Evolutionary conservation across 225 moss, liverwort and hornwort species (phyloP).

Genomic region (Asterella californica): DNA sequence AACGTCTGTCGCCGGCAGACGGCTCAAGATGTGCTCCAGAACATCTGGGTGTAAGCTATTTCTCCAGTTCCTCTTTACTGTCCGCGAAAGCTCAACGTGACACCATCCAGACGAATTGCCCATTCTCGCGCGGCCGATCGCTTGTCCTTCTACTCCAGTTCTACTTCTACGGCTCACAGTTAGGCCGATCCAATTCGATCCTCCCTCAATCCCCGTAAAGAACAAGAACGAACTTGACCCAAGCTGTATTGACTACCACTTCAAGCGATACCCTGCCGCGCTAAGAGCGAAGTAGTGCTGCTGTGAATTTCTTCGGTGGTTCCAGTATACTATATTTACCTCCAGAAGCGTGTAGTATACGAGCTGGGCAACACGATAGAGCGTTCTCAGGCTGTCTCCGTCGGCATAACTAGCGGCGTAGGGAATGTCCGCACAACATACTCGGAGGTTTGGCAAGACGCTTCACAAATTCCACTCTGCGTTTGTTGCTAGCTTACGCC

Average conservation of each 20-base stretch:
- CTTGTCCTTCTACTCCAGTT: neutral
- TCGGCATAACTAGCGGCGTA: too few species aligned
- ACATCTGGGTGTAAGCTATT: constrained; percentile 5
- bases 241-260: too few species aligned
- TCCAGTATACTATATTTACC: too few species aligned
- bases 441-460: neutral
- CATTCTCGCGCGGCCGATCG: neutral
- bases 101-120: neutral
- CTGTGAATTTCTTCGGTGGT: too few species aligned
- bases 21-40: constrained; percentile 17
- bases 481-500: constrained; percentile 4
- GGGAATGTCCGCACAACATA: too few species aligned
- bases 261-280: too few species aligned
- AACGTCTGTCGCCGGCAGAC: constrained; percentile 17
- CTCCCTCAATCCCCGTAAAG: too few species aligned
- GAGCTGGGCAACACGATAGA: too few species aligned
- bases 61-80: neutral
- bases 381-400: too few species aligned
- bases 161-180: neutral
- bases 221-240: too few species aligned
- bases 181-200: neutral
- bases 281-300: too few species aligned
- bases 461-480: constrained; percentile 1
- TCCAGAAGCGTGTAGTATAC: too few species aligned
- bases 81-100: neutral